phyloP scores from a whole-genome alignment of 768 basidiomycete species.

The Podaxis sp. region DNA sequence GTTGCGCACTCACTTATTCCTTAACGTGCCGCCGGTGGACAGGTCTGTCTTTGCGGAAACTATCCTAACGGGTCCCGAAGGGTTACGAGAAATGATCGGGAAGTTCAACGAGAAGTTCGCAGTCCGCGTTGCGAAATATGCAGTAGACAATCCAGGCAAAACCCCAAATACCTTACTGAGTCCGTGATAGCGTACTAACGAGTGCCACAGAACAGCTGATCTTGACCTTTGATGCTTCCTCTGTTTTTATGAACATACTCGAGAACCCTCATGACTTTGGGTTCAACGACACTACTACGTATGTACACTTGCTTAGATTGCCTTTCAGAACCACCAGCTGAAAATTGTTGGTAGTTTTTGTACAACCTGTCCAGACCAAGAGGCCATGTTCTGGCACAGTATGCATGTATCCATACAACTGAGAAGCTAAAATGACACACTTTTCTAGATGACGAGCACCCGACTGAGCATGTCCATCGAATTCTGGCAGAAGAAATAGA shows the following conservation, averaged over 20 bases:
- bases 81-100: neutral
- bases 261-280: neutral
- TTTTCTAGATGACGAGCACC: neutral
- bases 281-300: constrained; percentile 2
- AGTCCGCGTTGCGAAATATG: constrained; percentile 1
- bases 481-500: neutral
- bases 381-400: constrained; percentile 4
- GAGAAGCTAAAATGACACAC: neutral
- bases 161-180: neutral
- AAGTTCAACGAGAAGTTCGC: constrained; percentile 1
- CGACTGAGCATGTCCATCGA: constrained; percentile 3
- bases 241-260: neutral
- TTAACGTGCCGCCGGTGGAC: neutral
- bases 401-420: neutral
- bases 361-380: neutral
- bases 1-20: neutral
- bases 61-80: neutral
- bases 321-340: neutral
- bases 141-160: constrained; percentile 2
- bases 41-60: constrained; percentile 2
- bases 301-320: neutral
- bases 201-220: neutral
- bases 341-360: neutral
- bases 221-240: constrained; percentile 1
- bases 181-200: neutral